Percentiles rank a stretch among this genome's conserved stretches.
phyloP scores from a whole-genome alignment of 1,139 yeast species.

The Geotrichum citri-aurantii region DNA sequence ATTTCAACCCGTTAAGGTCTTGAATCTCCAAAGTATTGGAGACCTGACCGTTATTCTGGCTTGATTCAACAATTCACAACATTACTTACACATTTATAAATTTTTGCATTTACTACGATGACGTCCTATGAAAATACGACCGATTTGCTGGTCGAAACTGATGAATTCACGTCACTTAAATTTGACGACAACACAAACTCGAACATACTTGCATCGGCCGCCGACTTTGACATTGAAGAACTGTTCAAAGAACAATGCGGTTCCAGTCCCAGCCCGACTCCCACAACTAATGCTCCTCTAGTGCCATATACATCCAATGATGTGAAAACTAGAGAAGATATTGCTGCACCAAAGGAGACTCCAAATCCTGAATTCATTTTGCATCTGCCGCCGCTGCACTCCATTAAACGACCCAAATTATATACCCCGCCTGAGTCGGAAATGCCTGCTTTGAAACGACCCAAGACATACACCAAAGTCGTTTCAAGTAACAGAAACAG shows the following conservation, averaged over 20 bases:
- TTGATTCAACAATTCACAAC: neutral
- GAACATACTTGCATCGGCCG: neutral
- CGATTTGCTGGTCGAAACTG: neutral
- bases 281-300: neutral
- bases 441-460: constrained; percentile 7
- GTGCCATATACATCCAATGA: neutral
- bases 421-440: neutral
- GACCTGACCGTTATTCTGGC: neutral
- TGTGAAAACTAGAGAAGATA: neutral
- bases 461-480: neutral
- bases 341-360: neutral
- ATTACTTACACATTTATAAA: neutral
- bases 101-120: neutral
- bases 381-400: constrained; percentile 2
- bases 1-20: neutral
- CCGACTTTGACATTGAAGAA: constrained; percentile 11
- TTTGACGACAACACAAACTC: neutral
- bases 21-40: neutral
- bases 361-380: neutral
- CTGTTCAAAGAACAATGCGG: constrained; percentile 8
- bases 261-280: neutral
- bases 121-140: neutral
- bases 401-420: neutral
- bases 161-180: neutral
- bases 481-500: neutral